These are phyloP conservation scores for Amaranthus palmeri DNA, from an alignment of 148 eudicot genomes.

Conservation along the genomic window DNA sequence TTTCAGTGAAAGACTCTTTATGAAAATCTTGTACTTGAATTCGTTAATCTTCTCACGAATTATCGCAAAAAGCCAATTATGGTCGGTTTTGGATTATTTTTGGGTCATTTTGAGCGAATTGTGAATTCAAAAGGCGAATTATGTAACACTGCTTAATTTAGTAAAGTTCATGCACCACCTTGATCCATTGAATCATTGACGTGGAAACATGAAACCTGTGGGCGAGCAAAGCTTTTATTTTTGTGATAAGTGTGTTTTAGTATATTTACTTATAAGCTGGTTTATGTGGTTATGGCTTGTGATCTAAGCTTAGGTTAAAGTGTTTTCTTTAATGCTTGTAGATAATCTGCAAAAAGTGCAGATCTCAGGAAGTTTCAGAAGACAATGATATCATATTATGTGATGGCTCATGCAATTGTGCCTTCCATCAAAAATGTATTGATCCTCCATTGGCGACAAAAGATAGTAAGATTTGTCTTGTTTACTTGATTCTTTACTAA, in stretches of 20 bases:
- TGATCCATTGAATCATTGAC: background rate
- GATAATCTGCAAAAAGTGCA: slow-evolving; percentile 89
- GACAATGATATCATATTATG: slow-evolving; percentile 95
- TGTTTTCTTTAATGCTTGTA: slow-evolving; percentile 22
- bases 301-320: background rate
- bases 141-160: background rate
- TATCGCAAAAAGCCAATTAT: no score
- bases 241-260: background rate
- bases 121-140: background rate
- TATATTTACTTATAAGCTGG: background rate
- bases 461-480: slow-evolving; percentile 58
- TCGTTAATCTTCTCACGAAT: background rate
- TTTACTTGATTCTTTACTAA: slow-evolving; percentile 6
- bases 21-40: background rate
- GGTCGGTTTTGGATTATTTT: background rate
- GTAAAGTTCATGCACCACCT: no score
- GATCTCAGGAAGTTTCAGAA: slow-evolving; percentile 67
- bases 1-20: background rate
- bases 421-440: slow-evolving; percentile 87
- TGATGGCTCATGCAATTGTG: slow-evolving; percentile 93
- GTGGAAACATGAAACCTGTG: background rate
- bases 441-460: slow-evolving; percentile 87
- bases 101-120: background rate
- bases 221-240: background rate
- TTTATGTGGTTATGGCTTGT: background rate